Base-by-base conservation (phyloP, 768 basidiomycete genomes). In the Rhodotorula sphaerocarpa region DNA sequence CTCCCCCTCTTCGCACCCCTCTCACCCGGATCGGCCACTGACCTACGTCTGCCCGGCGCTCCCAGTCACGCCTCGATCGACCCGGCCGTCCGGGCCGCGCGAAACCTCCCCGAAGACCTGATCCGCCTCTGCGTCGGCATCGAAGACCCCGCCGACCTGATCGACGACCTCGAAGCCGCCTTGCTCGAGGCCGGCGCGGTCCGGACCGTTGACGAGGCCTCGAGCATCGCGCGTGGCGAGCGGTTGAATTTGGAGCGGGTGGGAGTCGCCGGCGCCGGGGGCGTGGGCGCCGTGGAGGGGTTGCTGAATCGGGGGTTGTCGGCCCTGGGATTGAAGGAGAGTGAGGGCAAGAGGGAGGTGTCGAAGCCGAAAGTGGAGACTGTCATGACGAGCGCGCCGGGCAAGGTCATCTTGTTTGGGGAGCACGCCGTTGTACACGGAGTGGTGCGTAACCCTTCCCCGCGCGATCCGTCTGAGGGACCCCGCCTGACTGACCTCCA, bases 341-440 rank as follows among this genome's bases (percentile, higher is more conserved):
- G 10, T 9, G 36, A 39, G 36, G 9, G 10, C 16, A 16, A 9
- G 16, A 9, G 10, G 36, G 33, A 52, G 20, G 33, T 39, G 34
- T 54, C 30, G 42, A 34, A 54, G 50, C 65, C 52, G 10, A 46
- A 44, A 30, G 33, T 66, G 25, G 44, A 61, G 31, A 69, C 68
- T 36, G 88, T 88, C 84, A 81, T 95, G 55, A 85, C 96, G 61
- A 91, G 90, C 60, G 90, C 95, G 5, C 95, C 95, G 12, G 95
- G 95, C 30, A 99, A 99, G 74, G 88, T 97, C 61, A 97, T 99
- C 68, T 75, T 99, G 65, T 99, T 97, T 69, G 95, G 95, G 51
- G 95, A 99, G 77, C 95, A 99, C 75, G 93, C 95, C 23, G 95
- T 99, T 54, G 95, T 99, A 25, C 86, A 97, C 74, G 95, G 95